These are phyloP conservation scores for Pistacia integerrima DNA, from an alignment of 345 rosid genomes.

Conservation along the genomic window DNA sequence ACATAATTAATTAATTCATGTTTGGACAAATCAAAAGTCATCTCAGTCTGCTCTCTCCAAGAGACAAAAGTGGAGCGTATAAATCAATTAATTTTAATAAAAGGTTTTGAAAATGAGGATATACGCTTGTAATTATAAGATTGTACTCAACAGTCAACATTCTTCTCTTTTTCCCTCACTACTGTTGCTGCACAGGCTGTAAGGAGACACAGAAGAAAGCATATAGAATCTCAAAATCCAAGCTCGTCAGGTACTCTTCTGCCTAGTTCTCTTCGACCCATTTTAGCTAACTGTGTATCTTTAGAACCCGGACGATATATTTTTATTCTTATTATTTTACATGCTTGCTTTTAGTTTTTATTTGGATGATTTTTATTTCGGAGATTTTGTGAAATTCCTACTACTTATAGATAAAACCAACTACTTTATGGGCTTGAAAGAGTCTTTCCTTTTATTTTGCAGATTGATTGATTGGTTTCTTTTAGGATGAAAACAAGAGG, in stretches of 20 bases:
- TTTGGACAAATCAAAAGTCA: neutral
- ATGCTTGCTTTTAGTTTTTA: neutral
- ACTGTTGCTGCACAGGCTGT: conserved; percentile 12
- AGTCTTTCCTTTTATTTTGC: conserved; percentile 5
- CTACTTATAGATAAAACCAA: neutral
- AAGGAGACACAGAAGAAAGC: neutral
- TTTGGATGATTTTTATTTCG: neutral
- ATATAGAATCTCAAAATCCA: conserved; percentile 5
- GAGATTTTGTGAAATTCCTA: neutral
- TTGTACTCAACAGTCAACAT: neutral
- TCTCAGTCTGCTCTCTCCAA: neutral
- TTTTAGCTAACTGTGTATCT: conserved; percentile 19
- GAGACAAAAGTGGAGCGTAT: neutral
- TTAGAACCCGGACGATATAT: conserved; percentile 25
- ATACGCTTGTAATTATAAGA: neutral
- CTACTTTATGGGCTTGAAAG: neutral
- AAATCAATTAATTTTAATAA: neutral
- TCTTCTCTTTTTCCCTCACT: neutral
- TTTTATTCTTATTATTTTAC: conserved; percentile 7
- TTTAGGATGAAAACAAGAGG: conserved; percentile 9
- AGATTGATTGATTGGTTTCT: conserved; percentile 21
- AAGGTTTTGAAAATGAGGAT: neutral
- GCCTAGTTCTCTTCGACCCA: conserved; percentile 25
- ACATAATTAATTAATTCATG: neutral
- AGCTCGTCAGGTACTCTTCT: conserved; percentile 27